These are phyloP conservation scores for Phytopythium helicoides DNA, from an alignment of 352 stramenopile genomes.

Conservation along the genomic window DNA sequence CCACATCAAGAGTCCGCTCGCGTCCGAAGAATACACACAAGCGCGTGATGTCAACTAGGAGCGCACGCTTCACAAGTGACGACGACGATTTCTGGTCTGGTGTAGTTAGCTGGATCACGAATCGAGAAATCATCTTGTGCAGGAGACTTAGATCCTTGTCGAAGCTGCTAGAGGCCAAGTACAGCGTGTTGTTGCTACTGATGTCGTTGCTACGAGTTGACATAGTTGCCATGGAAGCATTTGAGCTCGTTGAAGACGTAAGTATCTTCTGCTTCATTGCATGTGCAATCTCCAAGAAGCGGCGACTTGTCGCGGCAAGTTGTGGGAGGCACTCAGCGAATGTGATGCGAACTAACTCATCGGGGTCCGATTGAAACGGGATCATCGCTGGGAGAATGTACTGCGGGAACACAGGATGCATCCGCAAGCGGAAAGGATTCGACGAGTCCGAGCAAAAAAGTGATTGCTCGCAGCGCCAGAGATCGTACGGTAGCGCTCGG, in stretches of 20 bases:
- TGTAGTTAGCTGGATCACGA: conserved; percentile 92
- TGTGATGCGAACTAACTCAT: conserved; percentile 92
- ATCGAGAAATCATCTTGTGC: conserved; percentile 93
- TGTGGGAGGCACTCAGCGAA: conserved; percentile 93
- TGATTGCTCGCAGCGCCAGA: conserved; percentile 88
- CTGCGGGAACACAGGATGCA: conserved; percentile 94
- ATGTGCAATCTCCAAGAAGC: conserved; percentile 94
- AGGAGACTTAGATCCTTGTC: conserved; percentile 90
- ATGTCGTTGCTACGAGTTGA: conserved; percentile 39
- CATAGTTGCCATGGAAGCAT: conserved; percentile 13
- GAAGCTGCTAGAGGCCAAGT: conserved; percentile 87
- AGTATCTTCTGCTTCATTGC: conserved; percentile 79
- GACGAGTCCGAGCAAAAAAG: conserved; percentile 89
- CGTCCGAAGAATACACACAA: conserved; percentile 97
- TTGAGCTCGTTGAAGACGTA: conserved; percentile 36
- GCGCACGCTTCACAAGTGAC: conserved; percentile 91
- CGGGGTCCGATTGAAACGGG: conserved; percentile 87
- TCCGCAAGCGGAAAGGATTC: conserved; percentile 93
- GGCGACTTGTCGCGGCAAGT: conserved; percentile 90
- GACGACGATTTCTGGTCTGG: conserved; percentile 89
- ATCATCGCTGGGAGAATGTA: conserved; percentile 95
- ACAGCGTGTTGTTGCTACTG: conserved; percentile 24
- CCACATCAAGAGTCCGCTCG: conserved; percentile 93
- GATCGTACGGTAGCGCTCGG: conserved; percentile 86
- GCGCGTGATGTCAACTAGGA: conserved; percentile 94